Evolutionary conservation across 352 stramenopile genomes (phyloP).

Genomic region (Elongisporangium prolatum): DNA sequence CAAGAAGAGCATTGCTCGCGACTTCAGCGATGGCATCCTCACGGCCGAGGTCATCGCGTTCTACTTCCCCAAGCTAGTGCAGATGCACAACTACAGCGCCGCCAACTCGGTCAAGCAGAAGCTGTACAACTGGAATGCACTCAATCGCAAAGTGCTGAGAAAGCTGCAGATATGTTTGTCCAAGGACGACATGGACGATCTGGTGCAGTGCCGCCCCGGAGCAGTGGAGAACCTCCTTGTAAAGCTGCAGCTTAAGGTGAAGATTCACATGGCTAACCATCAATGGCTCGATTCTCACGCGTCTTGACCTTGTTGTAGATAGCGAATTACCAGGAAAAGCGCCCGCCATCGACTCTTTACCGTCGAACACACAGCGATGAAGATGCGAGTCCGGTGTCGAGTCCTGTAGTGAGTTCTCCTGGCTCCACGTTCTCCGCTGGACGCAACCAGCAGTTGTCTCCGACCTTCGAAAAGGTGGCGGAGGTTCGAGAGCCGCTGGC

Average conservation of each 20-base stretch:
- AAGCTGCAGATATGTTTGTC: slow-evolving; percentile 79
- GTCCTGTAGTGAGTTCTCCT: background rate
- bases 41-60: slow-evolving; percentile 90
- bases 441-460: slow-evolving; percentile 1
- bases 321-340: slow-evolving; percentile 68
- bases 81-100: slow-evolving; percentile 96
- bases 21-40: slow-evolving; percentile 94
- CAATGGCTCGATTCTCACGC: background rate
- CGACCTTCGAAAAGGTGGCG: slow-evolving; percentile 24
- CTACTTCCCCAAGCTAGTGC: slow-evolving; percentile 94
- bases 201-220: slow-evolving; percentile 85
- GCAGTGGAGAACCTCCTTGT: slow-evolving; percentile 91
- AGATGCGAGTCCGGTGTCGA: slow-evolving; percentile 4
- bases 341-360: slow-evolving; percentile 16
- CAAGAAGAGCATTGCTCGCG: slow-evolving; percentile 94
- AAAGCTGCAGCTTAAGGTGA: slow-evolving; percentile 87
- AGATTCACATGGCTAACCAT: background rate
- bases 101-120: slow-evolving; percentile 93
- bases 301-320: slow-evolving; percentile 34
- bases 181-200: slow-evolving; percentile 89
- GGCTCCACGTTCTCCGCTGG: background rate
- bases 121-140: slow-evolving; percentile 95
- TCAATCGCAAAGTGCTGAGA: slow-evolving; percentile 91
- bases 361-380: slow-evolving; percentile 27
- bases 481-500: slow-evolving; percentile 35